Base-by-base conservation (phyloP, 2,329 filamentous ascomycete genomes). In the Tolypocladium inflatum region DNA sequence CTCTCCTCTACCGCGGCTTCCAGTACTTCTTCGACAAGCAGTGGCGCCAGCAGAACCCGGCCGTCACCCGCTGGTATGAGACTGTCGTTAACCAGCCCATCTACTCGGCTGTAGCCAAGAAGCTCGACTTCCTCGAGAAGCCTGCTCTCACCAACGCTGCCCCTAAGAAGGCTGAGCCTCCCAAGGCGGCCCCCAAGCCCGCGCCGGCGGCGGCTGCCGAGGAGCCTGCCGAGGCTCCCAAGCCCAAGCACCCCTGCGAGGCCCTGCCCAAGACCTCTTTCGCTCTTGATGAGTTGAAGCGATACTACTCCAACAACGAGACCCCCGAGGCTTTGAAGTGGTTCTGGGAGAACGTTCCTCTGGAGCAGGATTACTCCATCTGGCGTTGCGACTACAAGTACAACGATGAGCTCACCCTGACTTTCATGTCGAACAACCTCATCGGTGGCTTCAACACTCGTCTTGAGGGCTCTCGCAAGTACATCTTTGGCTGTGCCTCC, bases 371-470 rank as follows among this genome's bases (percentile, higher is more conserved):
- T 79, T 99, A 94, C 85, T 96, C 91, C 58, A 79, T 99, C 76
- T 99, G 91, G 91, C 86, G 85, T 75, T 80, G 92, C 68, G 88
- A 92, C 78, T 99, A 96, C 87, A 97, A 96, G 87, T 99, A 99
- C 85, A 96, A 97, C 78, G 87, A 96, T 62, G 94, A 99, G 86
- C 85, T 99, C 67, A 97, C 91, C 72, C 81, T 94, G 77, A 89
- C 89, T 72, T 99, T 99, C 89, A 99, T 99, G 94, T 93, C 91
- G 68, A 90, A 89, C 84, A 99, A 99, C 86, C 81, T 97, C 77
- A 93, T 99, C 74, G 92, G 90, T 78, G 94, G 94, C 75, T 96
- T 99, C 86, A 96, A 97, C 81, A 84, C 86, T 76, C 94, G 94
- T 83, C 90, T 99, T 61, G 94, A 99, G 84, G 94, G 74, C 64